Evolutionary conservation across 768 basidiomycete species (phyloP), one percentile per base, ranked within the genome.

Genomic region (Suillus discolor): DNA sequence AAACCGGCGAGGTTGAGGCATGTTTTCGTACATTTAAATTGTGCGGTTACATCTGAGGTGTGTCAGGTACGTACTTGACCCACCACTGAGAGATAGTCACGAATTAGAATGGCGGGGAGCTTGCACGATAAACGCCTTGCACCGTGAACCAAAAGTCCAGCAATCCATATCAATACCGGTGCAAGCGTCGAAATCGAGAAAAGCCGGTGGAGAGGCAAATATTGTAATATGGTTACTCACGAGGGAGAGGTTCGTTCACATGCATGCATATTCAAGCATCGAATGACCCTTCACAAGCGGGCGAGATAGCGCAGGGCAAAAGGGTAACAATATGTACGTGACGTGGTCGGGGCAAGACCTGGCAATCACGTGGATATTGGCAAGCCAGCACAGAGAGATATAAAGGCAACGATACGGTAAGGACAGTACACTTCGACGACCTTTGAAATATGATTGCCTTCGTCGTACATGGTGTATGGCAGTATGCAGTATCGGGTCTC

Each of bases 381-480:
- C n/a, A n/a, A n/a, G n/a, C n/a, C n/a, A n/a, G n/a, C n/a, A n/a
- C n/a, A n/a, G n/a, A n/a, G n/a, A n/a, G n/a, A n/a, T n/a, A n/a
- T n/a, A n/a, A n/a, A n/a, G n/a, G n/a, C n/a, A n/a, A n/a, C n/a
- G n/a, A n/a, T n/a, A n/a, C n/a, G 42, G 23, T n/a, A 39, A 12
- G 44, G 64, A 69, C 67, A 31, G 67, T 72, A 76, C 72, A 77
- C 36, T 49, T 67, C 61, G 61, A 42, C 23, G 55, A 64, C 62
- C 51, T 61, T 13, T 47, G 47, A 31, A 47, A 23, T 6, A 20
- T n/a, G n/a, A n/a, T 91, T 89, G 38, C 86, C 85, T 44, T 84
- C 83, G 67, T 87, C 82, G 69, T 90, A 91, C 62, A 81, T 51
- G 54, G 79, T 82, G 64, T 80, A 81, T 41, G 85, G 75, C 31